Percentiles rank a stretch among this genome's conserved stretches.
Conservation (phyloP, 805 yeast genomes). For the Groenewaldozyma salmanticensis region DNA sequence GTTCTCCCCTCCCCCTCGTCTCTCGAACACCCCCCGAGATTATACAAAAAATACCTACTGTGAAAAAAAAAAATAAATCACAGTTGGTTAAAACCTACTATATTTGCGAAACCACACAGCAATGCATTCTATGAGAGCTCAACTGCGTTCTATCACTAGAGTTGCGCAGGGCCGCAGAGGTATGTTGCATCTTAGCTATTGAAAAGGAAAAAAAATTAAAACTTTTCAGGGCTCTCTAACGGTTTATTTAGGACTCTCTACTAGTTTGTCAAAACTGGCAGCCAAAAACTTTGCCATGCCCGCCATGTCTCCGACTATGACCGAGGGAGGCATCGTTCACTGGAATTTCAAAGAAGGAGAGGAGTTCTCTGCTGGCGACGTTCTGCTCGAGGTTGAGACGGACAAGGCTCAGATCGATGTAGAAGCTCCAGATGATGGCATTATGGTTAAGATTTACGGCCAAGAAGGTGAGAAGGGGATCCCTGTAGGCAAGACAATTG, state of each 20-base stretch:
- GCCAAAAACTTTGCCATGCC: constrained; percentile 70
- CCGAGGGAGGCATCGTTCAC: constrained; percentile 80
- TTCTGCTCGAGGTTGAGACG: constrained; percentile 93
- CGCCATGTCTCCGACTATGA: constrained; percentile 99
- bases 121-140: too few relatives aligned
- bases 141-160: too few relatives aligned
- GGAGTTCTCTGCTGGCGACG: constrained; percentile 73
- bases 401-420: constrained; percentile 98
- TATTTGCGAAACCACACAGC: too few relatives aligned
- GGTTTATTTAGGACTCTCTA: too few relatives aligned
- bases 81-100: too few relatives aligned
- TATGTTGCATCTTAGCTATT: too few relatives aligned
- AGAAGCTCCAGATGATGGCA: constrained; percentile 92
- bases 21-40: too few relatives aligned
- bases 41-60: too few relatives aligned
- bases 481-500: constrained; percentile 84
- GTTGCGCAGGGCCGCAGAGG: too few relatives aligned
- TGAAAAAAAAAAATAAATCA: too few relatives aligned
- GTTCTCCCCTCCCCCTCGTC: too few relatives aligned
- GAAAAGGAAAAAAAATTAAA: neutral
- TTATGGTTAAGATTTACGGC: constrained; percentile 60
- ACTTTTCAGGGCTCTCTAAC: too few relatives aligned
- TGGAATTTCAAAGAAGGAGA: constrained; percentile 76
- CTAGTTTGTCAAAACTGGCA: constrained; percentile 14
- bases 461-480: constrained; percentile 71